Evolutionary conservation across 768 basidiomycete species (phyloP), one percentile per base, ranked within the genome.

Genomic region (Lactifluus pinguis): DNA sequence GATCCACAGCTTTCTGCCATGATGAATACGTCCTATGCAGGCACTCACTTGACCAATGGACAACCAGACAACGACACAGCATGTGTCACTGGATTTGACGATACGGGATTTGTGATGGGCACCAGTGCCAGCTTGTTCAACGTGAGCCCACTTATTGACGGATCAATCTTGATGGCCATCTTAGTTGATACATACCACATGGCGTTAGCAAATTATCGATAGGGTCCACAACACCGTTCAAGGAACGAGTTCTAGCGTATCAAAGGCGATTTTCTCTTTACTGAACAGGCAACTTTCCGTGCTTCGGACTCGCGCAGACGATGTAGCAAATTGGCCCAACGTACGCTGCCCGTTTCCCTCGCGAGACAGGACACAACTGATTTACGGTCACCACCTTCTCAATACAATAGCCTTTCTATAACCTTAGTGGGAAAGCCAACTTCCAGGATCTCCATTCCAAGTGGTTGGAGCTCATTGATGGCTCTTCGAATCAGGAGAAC

Each of bases 1-100:
- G 89, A 92, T 66, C 85, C 87, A 10, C 77, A 71, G 53, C 73
- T 89, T 8, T 83, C 83, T n/a, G 84, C 87, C 1, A 90, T 87
- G 70, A 77, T 80, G 67, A 84, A 85, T 47, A 74, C 82, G 30
- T 72, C 79, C 0, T 83, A 79, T 64, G 77, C 81, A 6, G 92
- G 92, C 6, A 89, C 88, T 0, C 76, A 77, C 61, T 68, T 92
- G 17, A 69, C 72, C 25, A 79, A 85, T 59, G 88, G 86, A 3
- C 67, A 74, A 60, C 78, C 85, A 0, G 73, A 71, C 11, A 83
- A 81, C 61, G 70, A 74, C 6, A 79, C 82, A 11, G 71, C 80
- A 1, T 95, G 92, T 69, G 83, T 84, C 13, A 80, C 79, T 5
- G 84, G 83, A 7, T 92, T 90, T 66, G 88, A 92, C 68, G 86